Base-by-base conservation (phyloP, 768 basidiomycete genomes). In the Chiua virens region DNA sequence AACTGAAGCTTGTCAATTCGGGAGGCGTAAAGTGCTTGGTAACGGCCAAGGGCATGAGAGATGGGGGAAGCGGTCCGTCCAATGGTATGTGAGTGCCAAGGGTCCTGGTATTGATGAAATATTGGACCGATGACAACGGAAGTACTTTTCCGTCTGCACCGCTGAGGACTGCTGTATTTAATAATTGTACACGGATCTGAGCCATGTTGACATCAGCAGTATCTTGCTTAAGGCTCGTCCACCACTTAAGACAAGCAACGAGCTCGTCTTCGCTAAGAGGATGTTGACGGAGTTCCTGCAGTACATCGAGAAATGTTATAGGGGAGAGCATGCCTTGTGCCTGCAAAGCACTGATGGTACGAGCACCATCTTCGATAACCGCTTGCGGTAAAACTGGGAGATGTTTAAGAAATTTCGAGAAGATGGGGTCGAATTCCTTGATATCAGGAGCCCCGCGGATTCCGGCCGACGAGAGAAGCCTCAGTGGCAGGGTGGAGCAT, bases 201-300 rank as follows among this genome's bases (percentile, higher is more conserved):
- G 70, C 53, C 42, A 80, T 68, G n/a, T 75, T 68, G 14, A 70
- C 44, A 14, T 63, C 56, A 34, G 59, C 66, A 35, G 63, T 65
- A 22, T 73, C 71, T 60, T 62, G 71, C 49, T 69, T 72, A 15
- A 81, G 64, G 18, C 59, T 53, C 25, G 79, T 74, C 89, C 94
- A 94, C 96, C 97, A 98, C 50, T 82, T 81, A 55, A 98, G 72
- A 67, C 89, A 93, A 3, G 83, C 84, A n/a, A 86, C 65, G 70
- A 89, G 85, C 62, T 98, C 91, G 6, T 74, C 71, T 62, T 89
- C 81, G 5, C 67, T 64, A 22, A 99, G 75, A 5, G 93, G 86
- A 15, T 89, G 75, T 6, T 76, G 68, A 13, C 80, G 79, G 15
- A 99, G 75, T 63, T 96, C 90, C 35, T 76, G 72, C 37, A 98